Conservation (phyloP, 2,329 filamentous ascomycete genomes). For the Orbilia javanica region DNA sequence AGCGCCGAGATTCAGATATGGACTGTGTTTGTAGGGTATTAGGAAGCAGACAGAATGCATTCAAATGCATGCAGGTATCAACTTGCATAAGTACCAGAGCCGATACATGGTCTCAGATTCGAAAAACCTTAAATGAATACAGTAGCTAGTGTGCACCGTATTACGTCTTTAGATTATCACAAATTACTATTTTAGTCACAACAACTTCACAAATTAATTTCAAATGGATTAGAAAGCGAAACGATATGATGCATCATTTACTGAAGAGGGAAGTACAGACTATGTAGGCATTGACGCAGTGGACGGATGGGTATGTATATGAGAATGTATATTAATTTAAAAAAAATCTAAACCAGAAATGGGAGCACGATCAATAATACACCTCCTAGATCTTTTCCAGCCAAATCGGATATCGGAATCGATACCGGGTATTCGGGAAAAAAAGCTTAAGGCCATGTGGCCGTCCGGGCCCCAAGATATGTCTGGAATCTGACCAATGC, state of each 20-base stretch:
- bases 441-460: constrained; percentile 27
- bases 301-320: no score
- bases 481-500: neutral
- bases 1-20: neutral
- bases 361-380: constrained; percentile 10
- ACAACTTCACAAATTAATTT: neutral
- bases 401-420: constrained; percentile 14
- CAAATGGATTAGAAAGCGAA: neutral
- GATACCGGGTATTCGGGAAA: constrained; percentile 12
- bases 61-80: neutral
- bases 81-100: neutral
- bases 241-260: neutral
- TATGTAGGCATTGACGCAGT: constrained; percentile 12
- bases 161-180: neutral
- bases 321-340: neutral
- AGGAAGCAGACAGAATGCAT: neutral
- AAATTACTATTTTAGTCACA: neutral
- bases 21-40: neutral
- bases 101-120: constrained; percentile 1
- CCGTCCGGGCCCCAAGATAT: neutral
- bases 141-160: neutral
- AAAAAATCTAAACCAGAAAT: neutral
- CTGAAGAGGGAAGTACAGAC: constrained; percentile 14
- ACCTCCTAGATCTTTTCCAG: neutral
- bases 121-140: neutral